phyloP scores from a whole-genome alignment of 2,329 filamentous ascomycete genomes.

The Escovopsis sp. region DNA sequence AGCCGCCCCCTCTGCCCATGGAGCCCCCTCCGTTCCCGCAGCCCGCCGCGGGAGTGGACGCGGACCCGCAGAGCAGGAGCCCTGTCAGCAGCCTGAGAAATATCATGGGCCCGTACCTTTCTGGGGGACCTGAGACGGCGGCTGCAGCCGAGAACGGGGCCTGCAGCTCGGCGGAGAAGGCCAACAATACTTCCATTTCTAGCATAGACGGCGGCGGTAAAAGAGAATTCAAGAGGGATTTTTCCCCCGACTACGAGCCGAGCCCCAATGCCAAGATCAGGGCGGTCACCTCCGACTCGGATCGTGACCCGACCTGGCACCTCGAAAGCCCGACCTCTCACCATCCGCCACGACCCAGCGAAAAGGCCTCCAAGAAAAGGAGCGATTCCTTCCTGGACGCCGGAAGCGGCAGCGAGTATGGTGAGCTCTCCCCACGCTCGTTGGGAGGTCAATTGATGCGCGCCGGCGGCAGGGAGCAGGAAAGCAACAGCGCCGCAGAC shows the following conservation, averaged over 20 bases:
- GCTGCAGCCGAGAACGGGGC: background rate
- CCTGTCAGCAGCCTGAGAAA: constrained; percentile 69
- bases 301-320: constrained; percentile 9
- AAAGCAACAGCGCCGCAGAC: constrained; percentile 2
- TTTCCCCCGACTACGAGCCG: constrained; percentile 63
- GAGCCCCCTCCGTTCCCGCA: constrained; percentile 26
- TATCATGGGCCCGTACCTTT: constrained; percentile 76
- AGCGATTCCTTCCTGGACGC: constrained; percentile 37
- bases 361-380: constrained; percentile 14
- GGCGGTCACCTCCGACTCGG: constrained; percentile 37
- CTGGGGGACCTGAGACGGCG: constrained; percentile 11
- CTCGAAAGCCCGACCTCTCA: constrained; percentile 22
- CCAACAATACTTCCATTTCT: constrained; percentile 7
- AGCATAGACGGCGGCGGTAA: constrained; percentile 13
- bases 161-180: constrained; percentile 12
- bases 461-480: constrained; percentile 1
- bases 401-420: constrained; percentile 32
- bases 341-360: constrained; percentile 16
- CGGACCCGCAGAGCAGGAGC: constrained; percentile 31
- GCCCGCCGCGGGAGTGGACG: constrained; percentile 19
- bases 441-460: constrained; percentile 6
- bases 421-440: constrained; percentile 18
- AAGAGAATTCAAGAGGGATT: constrained; percentile 37
- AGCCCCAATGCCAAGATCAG: constrained; percentile 58
- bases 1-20: constrained; percentile 43